A percentile compares a stretch with the other conserved stretches of the same genome.
These are phyloP conservation scores for Tuber aestivum DNA, from an alignment of 495 filamentous ascomycete species.

Conservation along the genomic window DNA sequence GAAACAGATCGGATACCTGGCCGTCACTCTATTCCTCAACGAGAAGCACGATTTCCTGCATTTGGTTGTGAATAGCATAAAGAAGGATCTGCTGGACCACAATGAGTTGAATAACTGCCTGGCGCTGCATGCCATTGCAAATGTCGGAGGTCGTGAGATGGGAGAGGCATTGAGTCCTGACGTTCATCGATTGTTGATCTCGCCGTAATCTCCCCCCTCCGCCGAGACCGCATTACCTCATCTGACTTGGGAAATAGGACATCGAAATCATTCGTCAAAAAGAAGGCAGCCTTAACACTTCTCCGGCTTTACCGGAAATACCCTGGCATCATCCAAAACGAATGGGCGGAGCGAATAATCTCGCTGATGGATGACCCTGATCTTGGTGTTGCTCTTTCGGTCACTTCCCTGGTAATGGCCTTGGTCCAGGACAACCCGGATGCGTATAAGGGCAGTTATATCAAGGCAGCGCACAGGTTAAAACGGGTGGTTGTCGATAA, in stretches of 20 bases:
- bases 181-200: slow-evolving; percentile 91
- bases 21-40: slow-evolving; percentile 94
- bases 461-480: slow-evolving; percentile 81
- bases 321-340: slow-evolving; percentile 82
- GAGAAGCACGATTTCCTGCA: slow-evolving; percentile 95
- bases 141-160: slow-evolving; percentile 94
- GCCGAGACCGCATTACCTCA: neutral
- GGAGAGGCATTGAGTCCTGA: slow-evolving; percentile 88
- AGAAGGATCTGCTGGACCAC: slow-evolving; percentile 88
- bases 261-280: slow-evolving; percentile 97
- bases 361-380: slow-evolving; percentile 96
- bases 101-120: slow-evolving; percentile 97
- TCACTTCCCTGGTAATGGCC: slow-evolving; percentile 95
- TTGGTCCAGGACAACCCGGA: slow-evolving; percentile 88
- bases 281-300: slow-evolving; percentile 96
- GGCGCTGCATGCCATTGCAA: slow-evolving; percentile 97
- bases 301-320: slow-evolving; percentile 93
- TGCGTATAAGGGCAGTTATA: slow-evolving; percentile 86
- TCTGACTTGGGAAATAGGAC: slow-evolving; percentile 53
- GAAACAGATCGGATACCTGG: slow-evolving; percentile 98
- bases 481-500: slow-evolving; percentile 85
- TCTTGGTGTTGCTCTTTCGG: slow-evolving; percentile 88
- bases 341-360: slow-evolving; percentile 97
- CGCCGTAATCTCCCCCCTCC: slow-evolving; percentile 61
- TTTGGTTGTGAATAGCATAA: slow-evolving; percentile 95